Conservation (phyloP, 2,329 filamentous ascomycete species). For the Cladosporium phlei region DNA sequence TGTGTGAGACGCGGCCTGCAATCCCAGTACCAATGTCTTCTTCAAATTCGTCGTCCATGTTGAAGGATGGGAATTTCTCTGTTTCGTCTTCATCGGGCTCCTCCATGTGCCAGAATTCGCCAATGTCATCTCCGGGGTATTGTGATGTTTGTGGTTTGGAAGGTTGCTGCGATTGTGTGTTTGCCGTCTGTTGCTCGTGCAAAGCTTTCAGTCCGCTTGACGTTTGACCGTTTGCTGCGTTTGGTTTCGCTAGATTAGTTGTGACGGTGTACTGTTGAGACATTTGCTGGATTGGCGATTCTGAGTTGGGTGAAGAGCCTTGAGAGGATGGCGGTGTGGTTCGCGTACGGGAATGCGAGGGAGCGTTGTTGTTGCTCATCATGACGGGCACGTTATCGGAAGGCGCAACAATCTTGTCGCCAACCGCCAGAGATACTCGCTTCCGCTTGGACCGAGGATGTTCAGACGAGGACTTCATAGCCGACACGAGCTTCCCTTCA, state of each 20-base stretch:
- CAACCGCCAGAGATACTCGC: slow-evolving; percentile 33
- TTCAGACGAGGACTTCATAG: slow-evolving; percentile 30
- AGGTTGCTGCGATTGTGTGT: background rate
- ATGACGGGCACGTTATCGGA: slow-evolving; percentile 30
- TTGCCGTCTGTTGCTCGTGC: slow-evolving; percentile 1
- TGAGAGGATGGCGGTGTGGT: background rate
- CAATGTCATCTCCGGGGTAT: slow-evolving; percentile 10
- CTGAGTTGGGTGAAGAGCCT: background rate
- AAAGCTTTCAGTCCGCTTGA: background rate
- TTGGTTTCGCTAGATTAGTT: background rate
- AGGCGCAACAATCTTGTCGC: slow-evolving; percentile 33
- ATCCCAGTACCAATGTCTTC: slow-evolving; percentile 16
- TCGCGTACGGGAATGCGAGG: slow-evolving; percentile 28
- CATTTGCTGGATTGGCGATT: background rate
- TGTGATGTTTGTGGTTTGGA: background rate
- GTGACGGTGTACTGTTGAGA: slow-evolving; percentile 2
- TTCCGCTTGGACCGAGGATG: slow-evolving; percentile 25
- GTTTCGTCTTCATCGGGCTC: slow-evolving; percentile 15
- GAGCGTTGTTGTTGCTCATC: slow-evolving; percentile 24
- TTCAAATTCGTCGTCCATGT: slow-evolving; percentile 14
- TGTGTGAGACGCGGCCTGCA: slow-evolving; percentile 11
- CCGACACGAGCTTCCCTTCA: slow-evolving; percentile 32
- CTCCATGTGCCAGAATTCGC: slow-evolving; percentile 15
- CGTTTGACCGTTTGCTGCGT: background rate
- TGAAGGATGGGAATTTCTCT: slow-evolving; percentile 9